Evolutionary conservation across 169 alveolate genomes (phyloP).

Genomic region (Cytauxzoon felis): DNA sequence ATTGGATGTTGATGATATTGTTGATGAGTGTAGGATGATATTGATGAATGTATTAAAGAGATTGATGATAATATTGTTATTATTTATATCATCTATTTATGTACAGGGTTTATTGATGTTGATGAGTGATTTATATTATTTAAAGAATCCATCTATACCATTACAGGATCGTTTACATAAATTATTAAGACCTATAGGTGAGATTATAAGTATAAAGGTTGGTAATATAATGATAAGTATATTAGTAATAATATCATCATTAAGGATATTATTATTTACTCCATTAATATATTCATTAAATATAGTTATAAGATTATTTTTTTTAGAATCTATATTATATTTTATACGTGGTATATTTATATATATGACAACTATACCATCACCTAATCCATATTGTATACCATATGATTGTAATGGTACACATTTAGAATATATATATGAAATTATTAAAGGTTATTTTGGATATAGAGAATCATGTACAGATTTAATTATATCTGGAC

Average conservation of each 20-base stretch:
- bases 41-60: too few relatives aligned
- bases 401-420: conserved; percentile 21
- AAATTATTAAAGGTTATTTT: conserved; percentile 37
- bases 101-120: conserved; percentile 50
- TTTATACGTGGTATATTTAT: conserved; percentile 64
- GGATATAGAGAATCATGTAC: conserved; percentile 67
- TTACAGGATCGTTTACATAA: conserved; percentile 66
- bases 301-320: conserved; percentile 47
- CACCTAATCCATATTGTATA: conserved; percentile 50
- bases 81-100: conserved; percentile 10
- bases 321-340: conserved; percentile 50
- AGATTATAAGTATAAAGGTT: conserved; percentile 7
- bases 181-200: conserved; percentile 17
- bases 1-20: too few relatives aligned
- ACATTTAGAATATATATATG: conserved; percentile 4
- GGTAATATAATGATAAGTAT: conserved; percentile 37
- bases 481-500: conserved; percentile 75
- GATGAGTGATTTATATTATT: conserved; percentile 33
- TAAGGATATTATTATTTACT: conserved; percentile 50
- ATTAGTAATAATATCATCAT: conserved; percentile 13
- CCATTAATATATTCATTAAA: conserved; percentile 52
- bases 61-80: conserved; percentile 15
- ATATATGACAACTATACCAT: conserved; percentile 66
- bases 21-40: too few relatives aligned
- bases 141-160: conserved; percentile 35